Base-by-base conservation (phyloP, 768 basidiomycete genomes). In the Hypholoma fasciculare region DNA sequence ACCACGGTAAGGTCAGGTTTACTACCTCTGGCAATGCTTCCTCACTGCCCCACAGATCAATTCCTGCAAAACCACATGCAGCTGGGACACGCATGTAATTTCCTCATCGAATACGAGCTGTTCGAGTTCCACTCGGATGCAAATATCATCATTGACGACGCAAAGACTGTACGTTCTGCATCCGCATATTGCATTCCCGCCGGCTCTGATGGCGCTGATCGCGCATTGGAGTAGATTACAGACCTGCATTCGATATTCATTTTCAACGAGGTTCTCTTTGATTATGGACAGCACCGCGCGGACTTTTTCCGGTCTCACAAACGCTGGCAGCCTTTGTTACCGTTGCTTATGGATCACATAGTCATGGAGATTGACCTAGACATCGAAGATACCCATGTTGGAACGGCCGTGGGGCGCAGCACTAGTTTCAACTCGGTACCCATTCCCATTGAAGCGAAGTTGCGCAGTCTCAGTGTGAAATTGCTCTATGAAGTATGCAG, bases 111-210 rank as follows among this genome's bases (percentile, higher is more conserved):
- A 54, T 94, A 92, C 0, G 94, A 96, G 67, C 81, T 98, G 40
- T 97, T 98, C 65, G 72, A 82, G 2, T 96, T 91, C 66, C 94
- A 98, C 71, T 94, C 79, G 96, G 36, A 96, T 96, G 92, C 85
- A 88, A 90, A 93, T 62, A 82, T 90, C 42, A 76, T 94, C 48
- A 76, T 89, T 37, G 81, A 87, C 49, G 87, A 92, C 64, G 83
- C 83, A 12, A 80, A 82, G 68, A 77, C 79, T 67, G 90, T 94
- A 68, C 67, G 86, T 58, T 36, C 7, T 7, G 27, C 27, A 30
- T 30, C 27, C 27, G 7, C 27, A 3, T 3, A 30, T 30, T 30
- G 27, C 27, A 30, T 3, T 30, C 27, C 27, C 27, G 27, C 27
- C 27, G 7, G 27, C 27, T 3, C 27, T 30, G 27, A 30, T 30